Conservation (phyloP, 208 protist genomes). For the Acanthamoeba castellanii region DNA sequence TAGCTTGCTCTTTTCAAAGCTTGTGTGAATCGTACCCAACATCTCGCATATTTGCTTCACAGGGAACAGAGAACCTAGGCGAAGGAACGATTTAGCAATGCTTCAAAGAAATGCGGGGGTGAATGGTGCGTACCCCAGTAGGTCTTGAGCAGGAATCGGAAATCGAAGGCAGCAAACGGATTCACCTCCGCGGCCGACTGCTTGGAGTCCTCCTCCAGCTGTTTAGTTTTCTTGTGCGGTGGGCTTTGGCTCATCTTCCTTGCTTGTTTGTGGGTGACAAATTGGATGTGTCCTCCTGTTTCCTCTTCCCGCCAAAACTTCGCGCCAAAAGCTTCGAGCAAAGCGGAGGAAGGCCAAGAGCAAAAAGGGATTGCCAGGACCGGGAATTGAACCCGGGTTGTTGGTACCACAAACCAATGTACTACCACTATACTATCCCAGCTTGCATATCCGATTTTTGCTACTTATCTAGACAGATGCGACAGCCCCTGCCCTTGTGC, state of each 20-base stretch:
- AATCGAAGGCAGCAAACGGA: conserved; percentile 43
- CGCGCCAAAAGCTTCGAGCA: neutral
- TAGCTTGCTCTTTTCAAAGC: neutral
- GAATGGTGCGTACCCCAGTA: conserved; percentile 34
- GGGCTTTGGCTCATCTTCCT: conserved; percentile 37
- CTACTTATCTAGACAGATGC: no score
- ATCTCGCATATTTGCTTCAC: conserved; percentile 66
- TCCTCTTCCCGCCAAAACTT: neutral
- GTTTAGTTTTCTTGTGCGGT: conserved; percentile 36
- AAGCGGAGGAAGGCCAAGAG: no score
- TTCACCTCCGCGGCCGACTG: neutral
- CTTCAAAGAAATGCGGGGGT: neutral
- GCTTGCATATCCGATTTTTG: neutral
- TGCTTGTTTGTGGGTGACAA: neutral
- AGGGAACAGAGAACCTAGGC: conserved; percentile 7
- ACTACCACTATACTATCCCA: conserved; percentile 2
- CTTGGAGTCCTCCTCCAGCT: neutral
- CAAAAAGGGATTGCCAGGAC: neutral
- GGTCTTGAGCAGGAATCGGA: neutral
- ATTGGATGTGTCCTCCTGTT: neutral
- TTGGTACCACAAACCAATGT: conserved; percentile 2
- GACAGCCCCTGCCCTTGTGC: no score
- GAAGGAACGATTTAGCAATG: neutral
- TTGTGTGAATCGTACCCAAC: neutral
- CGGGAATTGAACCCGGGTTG: neutral